Percentiles rank a stretch among this genome's conserved stretches.
These are phyloP conservation scores for Microglena sp. DNA, from an alignment of 139 green algal species.

Conservation along the genomic window DNA sequence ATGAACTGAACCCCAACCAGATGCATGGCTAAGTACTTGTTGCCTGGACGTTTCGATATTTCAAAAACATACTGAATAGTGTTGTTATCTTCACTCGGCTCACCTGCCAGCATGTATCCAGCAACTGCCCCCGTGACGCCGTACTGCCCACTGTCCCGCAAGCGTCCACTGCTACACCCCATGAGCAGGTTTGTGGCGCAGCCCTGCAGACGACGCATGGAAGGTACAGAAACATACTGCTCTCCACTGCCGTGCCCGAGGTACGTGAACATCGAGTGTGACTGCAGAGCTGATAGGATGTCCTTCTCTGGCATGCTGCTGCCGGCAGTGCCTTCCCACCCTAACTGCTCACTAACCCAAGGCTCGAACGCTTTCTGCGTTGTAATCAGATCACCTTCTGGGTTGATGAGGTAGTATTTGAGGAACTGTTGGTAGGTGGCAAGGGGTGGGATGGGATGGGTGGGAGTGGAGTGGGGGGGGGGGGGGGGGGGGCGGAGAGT, in stretches of 20 bases:
- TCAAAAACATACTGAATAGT: too few species aligned
- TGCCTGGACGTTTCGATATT: too few species aligned
- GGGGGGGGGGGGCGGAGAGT: too few species aligned
- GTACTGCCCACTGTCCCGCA: slow-evolving; percentile 46
- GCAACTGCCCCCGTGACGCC: slow-evolving; percentile 55
- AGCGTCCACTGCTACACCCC: slow-evolving; percentile 81
- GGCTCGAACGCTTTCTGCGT: slow-evolving; percentile 72
- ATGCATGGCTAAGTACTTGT: too few species aligned
- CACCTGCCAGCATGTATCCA: slow-evolving; percentile 71
- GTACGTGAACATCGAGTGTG: slow-evolving; percentile 77
- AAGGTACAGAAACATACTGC: slow-evolving; percentile 55
- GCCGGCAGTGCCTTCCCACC: slow-evolving; percentile 51
- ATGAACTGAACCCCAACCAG: too few species aligned
- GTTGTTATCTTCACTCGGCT: too few species aligned
- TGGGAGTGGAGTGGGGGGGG: too few species aligned
- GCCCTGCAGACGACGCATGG: slow-evolving; percentile 44
- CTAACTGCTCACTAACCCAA: slow-evolving; percentile 43
- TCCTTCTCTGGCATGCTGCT: not conserved
- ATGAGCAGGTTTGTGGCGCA: slow-evolving; percentile 73
- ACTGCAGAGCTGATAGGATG: slow-evolving; percentile 43
- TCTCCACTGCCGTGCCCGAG: slow-evolving; percentile 82
- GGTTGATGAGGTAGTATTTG: slow-evolving; percentile 89
- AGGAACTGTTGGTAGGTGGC: slow-evolving; percentile 21
- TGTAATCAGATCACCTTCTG: slow-evolving; percentile 61
- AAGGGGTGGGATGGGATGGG: too few species aligned